Base-by-base conservation (phyloP, 2,329 filamentous ascomycete species). In the Trichophyton verrucosum region DNA sequence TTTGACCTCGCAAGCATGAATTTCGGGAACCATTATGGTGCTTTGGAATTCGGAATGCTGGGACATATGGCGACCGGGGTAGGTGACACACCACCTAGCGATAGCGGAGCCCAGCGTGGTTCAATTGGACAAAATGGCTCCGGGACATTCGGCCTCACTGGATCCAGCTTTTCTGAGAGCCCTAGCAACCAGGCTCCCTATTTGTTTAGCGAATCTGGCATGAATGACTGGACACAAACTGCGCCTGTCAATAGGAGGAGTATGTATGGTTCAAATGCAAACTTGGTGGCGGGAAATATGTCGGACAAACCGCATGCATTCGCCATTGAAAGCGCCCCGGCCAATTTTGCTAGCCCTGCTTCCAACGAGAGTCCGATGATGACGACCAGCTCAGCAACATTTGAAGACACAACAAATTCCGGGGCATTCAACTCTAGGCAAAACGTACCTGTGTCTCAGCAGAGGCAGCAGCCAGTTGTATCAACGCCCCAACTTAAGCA, bases 21-120 rank as follows among this genome's bases (percentile, higher is more conserved):
- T 72, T 99, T 97, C 73, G 91, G 91, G 61, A 97, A 94, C 71
- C 90, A 95, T 65, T 99, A 97, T 70, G 92, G 91, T 63, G 92
- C 91, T 17, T 81, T 96, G 73, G 94, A 97, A 73, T 96, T 97
- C 72, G 88, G 91, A 60, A 96, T 97, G 83, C 82, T 99, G 0
- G 91, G 90, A 30, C 92, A 97, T 72, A 95, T 99, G 88, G 90
- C 89, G 62, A 90, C 88, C n/a, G 88, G 88, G 13, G 87, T 89
- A 13, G 87, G 85, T n/a, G 89, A 94, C 67, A 88, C 85, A 15
- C 85, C 87, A 5, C 83, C 87, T 3, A 84, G 84, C 60, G 89
- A 94, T 60, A 75, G 73, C 20, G 71, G 71, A 57, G 77, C 74
- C n/a, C 74, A 76, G 49, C 72, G 75, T 64, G 75, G 75, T n/a